Evolutionary conservation across 768 basidiomycete genomes (phyloP).

Genomic region (Mrakia hoshinonis): DNA sequence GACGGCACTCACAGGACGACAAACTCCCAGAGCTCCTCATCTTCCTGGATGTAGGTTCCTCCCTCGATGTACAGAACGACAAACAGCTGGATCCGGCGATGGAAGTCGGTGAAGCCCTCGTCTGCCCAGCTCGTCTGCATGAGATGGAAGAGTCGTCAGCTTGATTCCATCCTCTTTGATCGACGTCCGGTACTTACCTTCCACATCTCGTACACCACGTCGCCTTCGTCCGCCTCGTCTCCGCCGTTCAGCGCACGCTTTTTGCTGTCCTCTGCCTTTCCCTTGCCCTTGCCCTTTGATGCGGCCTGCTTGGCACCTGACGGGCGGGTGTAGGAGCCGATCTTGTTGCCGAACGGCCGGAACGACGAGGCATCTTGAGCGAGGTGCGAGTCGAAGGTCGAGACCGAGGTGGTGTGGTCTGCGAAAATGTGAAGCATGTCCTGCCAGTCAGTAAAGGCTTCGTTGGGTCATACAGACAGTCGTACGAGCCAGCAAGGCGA

Average conservation of each 20-base stretch:
- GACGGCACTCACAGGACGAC: conserved; percentile 58
- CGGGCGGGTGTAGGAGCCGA: conserved; percentile 67
- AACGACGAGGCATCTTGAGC: conserved; percentile 71
- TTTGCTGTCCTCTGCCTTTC: conserved; percentile 36
- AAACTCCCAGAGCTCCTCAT: conserved; percentile 92
- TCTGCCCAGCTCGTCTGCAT: conserved; percentile 70
- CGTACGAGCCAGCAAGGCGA: neutral
- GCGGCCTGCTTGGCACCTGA: conserved; percentile 41
- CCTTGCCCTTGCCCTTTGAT: conserved; percentile 52
- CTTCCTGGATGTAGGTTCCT: conserved; percentile 82
- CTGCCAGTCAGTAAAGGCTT: neutral
- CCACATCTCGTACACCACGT: conserved; percentile 49
- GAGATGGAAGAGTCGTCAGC: neutral
- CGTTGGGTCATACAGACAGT: too few species aligned
- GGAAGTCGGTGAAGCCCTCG: conserved; percentile 81
- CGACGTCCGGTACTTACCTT: conserved; percentile 53
- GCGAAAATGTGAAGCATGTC: neutral
- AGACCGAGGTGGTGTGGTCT: conserved; percentile 65
- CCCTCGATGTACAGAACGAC: conserved; percentile 91
- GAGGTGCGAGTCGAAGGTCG: conserved; percentile 59
- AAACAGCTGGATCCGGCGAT: conserved; percentile 85
- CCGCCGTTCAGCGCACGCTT: conserved; percentile 6
- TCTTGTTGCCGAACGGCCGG: conserved; percentile 62
- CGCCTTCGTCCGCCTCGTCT: conserved; percentile 22
- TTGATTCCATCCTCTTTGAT: neutral